Base-by-base conservation (phyloP, 1,139 yeast genomes). In the Lodderomyces oxycetoniae region DNA sequence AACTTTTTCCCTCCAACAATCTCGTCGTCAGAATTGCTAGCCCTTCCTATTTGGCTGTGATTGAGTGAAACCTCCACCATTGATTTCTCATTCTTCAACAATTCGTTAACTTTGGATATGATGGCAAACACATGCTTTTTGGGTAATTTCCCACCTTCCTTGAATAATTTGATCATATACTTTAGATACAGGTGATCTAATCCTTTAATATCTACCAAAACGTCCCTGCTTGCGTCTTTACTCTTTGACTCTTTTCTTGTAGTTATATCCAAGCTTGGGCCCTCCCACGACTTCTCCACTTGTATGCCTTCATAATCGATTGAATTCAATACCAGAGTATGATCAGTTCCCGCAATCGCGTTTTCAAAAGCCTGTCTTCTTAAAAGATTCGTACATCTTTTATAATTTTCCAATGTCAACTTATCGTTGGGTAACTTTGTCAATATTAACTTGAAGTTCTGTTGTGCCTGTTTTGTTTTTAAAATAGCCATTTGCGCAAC, bases 61-160 rank as follows among this genome's bases (percentile, higher is more conserved):
- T 68, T 65, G 28, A 79, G 62, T 5, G 67, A 61, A 17, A 88
- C 55, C 50, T 91, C 97, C 19, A 82, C 84, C 72, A 89, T 65
- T 1, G 95, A 71, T 6, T 79, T 74, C 52, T 89, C 97, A 3
- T 63, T 45, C 39, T 63, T 66, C 46, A 89, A 75, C 12, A 86
- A 46, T 40, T 77, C 71, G 54, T 81, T 74, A 3, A 83, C 93
- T 42, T 77, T 82, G 25, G 85, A 74, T 23, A 91, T 66, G 32
- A 91, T 82, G 9, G 94, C 94, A 53, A 82, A 85, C 1, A 85
- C 91, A 50, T 86, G 91, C 47, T 78, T 77, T 55, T 82, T 81
- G 14, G 94, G 94, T 28, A 91, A 55, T 42, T 67, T 72, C 24
- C 82, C 83, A 12, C 94, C 95, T 10, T 71, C 59, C 47, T 81